Conservation (phyloP, 1,284 basidiomycete genomes). For the Violaceomyces palustris region DNA sequence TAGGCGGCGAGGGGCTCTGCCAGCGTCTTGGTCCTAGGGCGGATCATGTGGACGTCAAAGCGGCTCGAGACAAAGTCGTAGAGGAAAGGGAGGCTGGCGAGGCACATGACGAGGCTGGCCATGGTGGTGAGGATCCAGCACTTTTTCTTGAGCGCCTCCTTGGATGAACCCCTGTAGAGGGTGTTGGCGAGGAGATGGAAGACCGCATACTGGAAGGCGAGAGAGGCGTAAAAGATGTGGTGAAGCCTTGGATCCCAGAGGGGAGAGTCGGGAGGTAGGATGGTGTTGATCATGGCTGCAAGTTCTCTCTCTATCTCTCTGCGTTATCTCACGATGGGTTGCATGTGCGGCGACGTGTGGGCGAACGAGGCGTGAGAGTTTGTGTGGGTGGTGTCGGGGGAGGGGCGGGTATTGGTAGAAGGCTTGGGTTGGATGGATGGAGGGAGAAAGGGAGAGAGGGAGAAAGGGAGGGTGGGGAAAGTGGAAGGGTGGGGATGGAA, state of each 20-base stretch:
- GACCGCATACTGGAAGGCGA: slow-evolving; percentile 37
- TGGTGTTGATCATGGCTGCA: too few relatives aligned
- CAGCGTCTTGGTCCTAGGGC: slow-evolving; percentile 27
- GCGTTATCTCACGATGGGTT: too few relatives aligned
- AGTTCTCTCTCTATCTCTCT: too few relatives aligned
- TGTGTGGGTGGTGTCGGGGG: too few relatives aligned
- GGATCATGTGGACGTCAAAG: slow-evolving; percentile 35
- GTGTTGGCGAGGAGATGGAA: slow-evolving; percentile 40
- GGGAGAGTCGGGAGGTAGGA: too few relatives aligned
- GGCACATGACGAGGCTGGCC: slow-evolving; percentile 39
- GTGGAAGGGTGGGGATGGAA: too few relatives aligned
- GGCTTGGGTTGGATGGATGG: too few relatives aligned
- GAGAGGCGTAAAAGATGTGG: slow-evolving; percentile 27
- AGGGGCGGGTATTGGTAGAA: too few relatives aligned
- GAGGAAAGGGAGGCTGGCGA: slow-evolving; percentile 41
- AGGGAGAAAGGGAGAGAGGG: too few relatives aligned
- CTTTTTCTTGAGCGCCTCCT: slow-evolving; percentile 42
- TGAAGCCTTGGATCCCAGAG: slow-evolving; percentile 14
- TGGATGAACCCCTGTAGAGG: slow-evolving; percentile 25
- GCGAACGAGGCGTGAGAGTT: too few relatives aligned
- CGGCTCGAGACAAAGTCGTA: slow-evolving; percentile 34
- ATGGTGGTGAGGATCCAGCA: slow-evolving; percentile 52
- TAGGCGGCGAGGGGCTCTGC: slow-evolving; percentile 40
- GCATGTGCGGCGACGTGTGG: too few relatives aligned
- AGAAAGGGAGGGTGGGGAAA: too few relatives aligned